phyloP scores from a whole-genome alignment of 78 protist genomes.

The Creolimax fragrantissima region DNA sequence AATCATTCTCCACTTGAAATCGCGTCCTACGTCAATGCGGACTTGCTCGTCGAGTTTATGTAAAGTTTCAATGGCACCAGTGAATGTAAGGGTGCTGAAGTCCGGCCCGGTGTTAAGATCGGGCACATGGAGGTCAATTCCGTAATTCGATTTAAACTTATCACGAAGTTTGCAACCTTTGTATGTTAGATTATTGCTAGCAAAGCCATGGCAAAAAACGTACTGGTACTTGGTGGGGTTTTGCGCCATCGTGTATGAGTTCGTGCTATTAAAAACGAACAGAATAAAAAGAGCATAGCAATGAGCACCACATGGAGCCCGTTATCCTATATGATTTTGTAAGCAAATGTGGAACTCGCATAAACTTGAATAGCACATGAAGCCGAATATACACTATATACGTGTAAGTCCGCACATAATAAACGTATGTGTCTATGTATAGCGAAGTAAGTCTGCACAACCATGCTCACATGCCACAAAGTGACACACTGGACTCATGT shows the following conservation, averaged over 20 bases:
- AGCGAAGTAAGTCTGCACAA: too few species aligned
- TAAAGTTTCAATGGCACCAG: neutral
- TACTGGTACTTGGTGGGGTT: neutral
- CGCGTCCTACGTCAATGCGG: neutral
- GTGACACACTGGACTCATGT: too few species aligned
- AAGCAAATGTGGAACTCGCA: neutral
- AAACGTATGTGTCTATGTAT: too few species aligned
- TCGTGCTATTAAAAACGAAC: neutral
- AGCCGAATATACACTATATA: neutral
- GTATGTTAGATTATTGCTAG: neutral
- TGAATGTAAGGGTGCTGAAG: neutral
- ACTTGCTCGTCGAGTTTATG: neutral
- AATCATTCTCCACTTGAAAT: neutral
- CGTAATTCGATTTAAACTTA: neutral
- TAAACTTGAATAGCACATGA: neutral
- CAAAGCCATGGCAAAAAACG: neutral
- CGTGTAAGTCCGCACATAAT: neutral
- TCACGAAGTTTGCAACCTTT: neutral
- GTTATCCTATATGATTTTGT: too few species aligned
- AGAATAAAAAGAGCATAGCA: neutral
- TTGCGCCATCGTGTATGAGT: neutral
- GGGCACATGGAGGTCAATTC: neutral
- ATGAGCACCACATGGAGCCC: too few species aligned
- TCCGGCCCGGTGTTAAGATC: neutral
- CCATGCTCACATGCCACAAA: too few species aligned